A percentile compares a stretch with the other conserved stretches of the same genome.
These are phyloP conservation scores for Hypocrella siamensis DNA, from an alignment of 2,329 filamentous ascomycete species.

Conservation along the genomic window DNA sequence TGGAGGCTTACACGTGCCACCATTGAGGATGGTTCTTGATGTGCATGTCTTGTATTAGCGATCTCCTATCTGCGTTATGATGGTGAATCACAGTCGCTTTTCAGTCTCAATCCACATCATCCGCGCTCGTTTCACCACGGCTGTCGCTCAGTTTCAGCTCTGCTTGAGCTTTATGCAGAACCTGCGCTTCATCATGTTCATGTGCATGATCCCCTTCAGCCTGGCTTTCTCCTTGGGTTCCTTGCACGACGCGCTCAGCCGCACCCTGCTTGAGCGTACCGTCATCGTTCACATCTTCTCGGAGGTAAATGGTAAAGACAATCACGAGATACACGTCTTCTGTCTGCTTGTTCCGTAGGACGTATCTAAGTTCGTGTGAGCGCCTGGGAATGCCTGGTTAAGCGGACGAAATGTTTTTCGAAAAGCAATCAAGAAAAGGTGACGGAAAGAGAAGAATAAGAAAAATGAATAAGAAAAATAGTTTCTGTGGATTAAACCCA, in stretches of 20 bases:
- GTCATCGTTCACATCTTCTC: conserved; percentile 46
- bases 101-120: conserved; percentile 34
- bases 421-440: conserved; percentile 2
- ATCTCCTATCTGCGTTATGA: too few species aligned
- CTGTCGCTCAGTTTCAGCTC: conserved; percentile 13
- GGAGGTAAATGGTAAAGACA: conserved; percentile 60
- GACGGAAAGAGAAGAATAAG: background rate
- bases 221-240: conserved; percentile 7
- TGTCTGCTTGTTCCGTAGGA: conserved; percentile 66
- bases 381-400: conserved; percentile 29
- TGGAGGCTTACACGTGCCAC: too few species aligned
- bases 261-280: conserved; percentile 33
- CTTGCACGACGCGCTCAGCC: conserved; percentile 11
- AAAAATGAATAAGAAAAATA: background rate
- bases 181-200: conserved; percentile 17
- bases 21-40: too few species aligned
- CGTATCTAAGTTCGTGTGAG: conserved; percentile 80
- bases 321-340: conserved; percentile 67
- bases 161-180: conserved; percentile 22
- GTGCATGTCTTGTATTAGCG: too few species aligned
- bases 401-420: conserved; percentile 3
- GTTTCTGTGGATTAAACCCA: conserved; percentile 3
- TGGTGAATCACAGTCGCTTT: too few species aligned
- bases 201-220: conserved; percentile 13
- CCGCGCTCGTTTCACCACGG: conserved; percentile 15